Conservation (phyloP, 2,329 filamentous ascomycete genomes). For the Claviceps sp. region DNA sequence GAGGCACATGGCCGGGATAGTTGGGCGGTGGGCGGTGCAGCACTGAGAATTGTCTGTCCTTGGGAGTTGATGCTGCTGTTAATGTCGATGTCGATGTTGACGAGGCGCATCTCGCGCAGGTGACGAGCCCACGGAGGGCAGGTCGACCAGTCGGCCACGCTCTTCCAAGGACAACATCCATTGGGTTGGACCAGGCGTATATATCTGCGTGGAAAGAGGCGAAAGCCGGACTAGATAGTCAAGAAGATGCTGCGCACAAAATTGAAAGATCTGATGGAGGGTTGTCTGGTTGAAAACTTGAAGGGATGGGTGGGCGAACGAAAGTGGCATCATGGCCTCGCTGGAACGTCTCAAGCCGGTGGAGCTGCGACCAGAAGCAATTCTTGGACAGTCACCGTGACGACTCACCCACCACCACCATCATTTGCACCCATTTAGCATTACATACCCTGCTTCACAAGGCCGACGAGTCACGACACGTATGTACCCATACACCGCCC, state of each 20-base stretch:
- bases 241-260: too few relatives aligned
- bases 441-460: too few relatives aligned
- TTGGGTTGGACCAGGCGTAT: constrained; percentile 2
- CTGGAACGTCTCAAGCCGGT: background rate
- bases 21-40: constrained; percentile 74
- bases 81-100: background rate
- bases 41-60: constrained; percentile 47
- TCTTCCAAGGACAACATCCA: constrained; percentile 14
- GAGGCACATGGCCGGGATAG: constrained; percentile 84
- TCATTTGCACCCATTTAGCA: too few relatives aligned
- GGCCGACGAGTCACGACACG: too few relatives aligned
- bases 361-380: background rate
- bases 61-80: background rate
- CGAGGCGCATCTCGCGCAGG: constrained; percentile 1
- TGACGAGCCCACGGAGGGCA: constrained; percentile 6
- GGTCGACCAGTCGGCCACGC: constrained; percentile 9
- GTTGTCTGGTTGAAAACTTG: too few relatives aligned
- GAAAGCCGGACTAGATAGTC: too few relatives aligned
- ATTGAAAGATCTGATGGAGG: background rate
- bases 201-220: too few relatives aligned
- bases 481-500: too few relatives aligned
- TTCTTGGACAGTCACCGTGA: background rate
- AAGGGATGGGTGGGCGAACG: too few relatives aligned
- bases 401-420: background rate
- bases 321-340: too few relatives aligned